A percentile compares a stretch with the other conserved stretches of the same genome.
These are phyloP conservation scores for Colletotrichum kahawae DNA, from an alignment of 2,329 filamentous ascomycete species.

Conservation along the genomic window DNA sequence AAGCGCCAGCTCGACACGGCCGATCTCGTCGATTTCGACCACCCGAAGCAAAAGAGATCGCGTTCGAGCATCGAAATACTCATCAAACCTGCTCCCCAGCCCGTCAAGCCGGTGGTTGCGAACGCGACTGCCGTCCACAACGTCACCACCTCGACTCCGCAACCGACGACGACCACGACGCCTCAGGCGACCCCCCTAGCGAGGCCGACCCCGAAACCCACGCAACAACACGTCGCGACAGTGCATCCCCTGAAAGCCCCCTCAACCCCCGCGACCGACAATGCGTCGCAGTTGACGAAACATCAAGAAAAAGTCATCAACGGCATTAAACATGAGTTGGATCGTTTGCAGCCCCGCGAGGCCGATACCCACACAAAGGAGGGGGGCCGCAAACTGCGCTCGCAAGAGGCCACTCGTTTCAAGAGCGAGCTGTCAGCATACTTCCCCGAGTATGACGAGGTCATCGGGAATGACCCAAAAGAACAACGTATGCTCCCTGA, in stretches of 20 bases:
- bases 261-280: slow-evolving; percentile 26
- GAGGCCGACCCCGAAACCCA: background rate
- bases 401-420: slow-evolving; percentile 82
- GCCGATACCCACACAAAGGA: slow-evolving; percentile 50
- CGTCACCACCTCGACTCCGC: slow-evolving; percentile 15
- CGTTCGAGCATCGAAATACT: slow-evolving; percentile 60
- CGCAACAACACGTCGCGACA: slow-evolving; percentile 17
- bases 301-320: slow-evolving; percentile 64
- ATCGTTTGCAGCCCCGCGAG: slow-evolving; percentile 55
- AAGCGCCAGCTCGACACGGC: slow-evolving; percentile 53
- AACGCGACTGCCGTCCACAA: slow-evolving; percentile 2
- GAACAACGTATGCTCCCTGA: slow-evolving; percentile 68
- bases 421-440: slow-evolving; percentile 92
- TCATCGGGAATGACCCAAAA: slow-evolving; percentile 84
- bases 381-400: slow-evolving; percentile 80
- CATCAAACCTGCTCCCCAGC: slow-evolving; percentile 24
- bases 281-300: slow-evolving; percentile 43
- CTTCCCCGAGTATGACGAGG: slow-evolving; percentile 92
- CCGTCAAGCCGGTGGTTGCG: slow-evolving; percentile 25
- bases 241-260: slow-evolving; percentile 19
- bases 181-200: slow-evolving; percentile 3
- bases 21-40: slow-evolving; percentile 47
- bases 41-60: slow-evolving; percentile 48
- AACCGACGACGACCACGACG: slow-evolving; percentile 17
- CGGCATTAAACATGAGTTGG: slow-evolving; percentile 66